Percentiles rank a stretch among this genome's conserved stretches.
phyloP scores from a whole-genome alignment of 179 eudicot species.

The Corrigiola litoralis region DNA sequence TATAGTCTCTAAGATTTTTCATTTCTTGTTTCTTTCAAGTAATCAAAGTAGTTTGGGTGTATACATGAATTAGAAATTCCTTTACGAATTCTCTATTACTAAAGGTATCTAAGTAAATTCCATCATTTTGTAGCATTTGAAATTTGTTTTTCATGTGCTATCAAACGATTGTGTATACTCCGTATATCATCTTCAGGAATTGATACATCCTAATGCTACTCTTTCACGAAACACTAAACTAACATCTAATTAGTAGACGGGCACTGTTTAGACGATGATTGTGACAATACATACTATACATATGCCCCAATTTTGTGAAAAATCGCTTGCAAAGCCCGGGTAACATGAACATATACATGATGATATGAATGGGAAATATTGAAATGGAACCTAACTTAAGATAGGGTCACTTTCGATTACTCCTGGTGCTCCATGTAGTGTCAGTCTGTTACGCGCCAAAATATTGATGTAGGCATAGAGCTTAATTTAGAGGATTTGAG shows the following conservation, averaged over 20 bases:
- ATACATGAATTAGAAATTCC: too few species aligned
- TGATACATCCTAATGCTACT: background rate
- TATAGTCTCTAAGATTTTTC: too few species aligned
- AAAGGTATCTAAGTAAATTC: too few species aligned
- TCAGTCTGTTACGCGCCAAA: background rate
- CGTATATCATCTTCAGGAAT: too few species aligned
- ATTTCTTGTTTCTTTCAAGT: too few species aligned
- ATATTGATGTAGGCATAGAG: conserved; percentile 2
- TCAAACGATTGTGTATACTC: too few species aligned
- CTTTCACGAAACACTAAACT: background rate
- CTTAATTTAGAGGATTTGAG: background rate
- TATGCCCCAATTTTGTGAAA: background rate
- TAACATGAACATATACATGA: background rate
- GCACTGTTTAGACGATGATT: background rate
- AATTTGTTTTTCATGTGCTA: too few species aligned
- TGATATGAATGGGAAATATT: background rate
- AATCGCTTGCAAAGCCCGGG: background rate
- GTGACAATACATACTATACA: conserved; percentile 12
- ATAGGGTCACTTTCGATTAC: conserved; percentile 12
- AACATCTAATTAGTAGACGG: background rate
- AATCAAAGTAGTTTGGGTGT: too few species aligned
- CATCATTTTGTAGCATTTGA: too few species aligned
- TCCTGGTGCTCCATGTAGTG: background rate
- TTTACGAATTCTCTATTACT: too few species aligned
- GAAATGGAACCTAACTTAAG: background rate